Conservation (phyloP, 352 stramenopile genomes). For the Aphanomyces astaci region DNA sequence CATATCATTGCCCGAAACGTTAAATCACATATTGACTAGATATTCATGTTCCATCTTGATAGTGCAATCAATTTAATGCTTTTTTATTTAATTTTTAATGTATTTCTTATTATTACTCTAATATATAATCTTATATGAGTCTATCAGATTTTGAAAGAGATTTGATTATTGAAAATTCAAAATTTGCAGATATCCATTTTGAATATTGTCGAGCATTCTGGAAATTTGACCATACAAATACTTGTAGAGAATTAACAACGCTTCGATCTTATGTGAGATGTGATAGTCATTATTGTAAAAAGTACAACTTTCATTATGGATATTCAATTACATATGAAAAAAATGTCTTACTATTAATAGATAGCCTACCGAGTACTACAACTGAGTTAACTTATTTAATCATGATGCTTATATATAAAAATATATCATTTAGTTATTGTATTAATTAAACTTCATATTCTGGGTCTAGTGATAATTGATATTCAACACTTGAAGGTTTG, state of each 20-base stretch:
- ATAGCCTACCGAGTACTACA: too few relatives aligned
- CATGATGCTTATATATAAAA: neutral
- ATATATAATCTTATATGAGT: conserved; percentile 13
- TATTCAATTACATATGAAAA: conserved; percentile 15
- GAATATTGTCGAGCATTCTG: conserved; percentile 6
- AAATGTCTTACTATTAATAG: conserved; percentile 11
- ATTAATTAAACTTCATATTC: neutral
- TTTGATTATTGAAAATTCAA: conserved; percentile 10
- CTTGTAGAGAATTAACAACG: conserved; percentile 1
- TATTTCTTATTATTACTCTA: conserved; percentile 11
- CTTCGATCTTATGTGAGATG: conserved; percentile 7
- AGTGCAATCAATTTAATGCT: conserved; percentile 11
- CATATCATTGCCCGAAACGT: conserved; percentile 6
- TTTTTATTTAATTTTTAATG: neutral
- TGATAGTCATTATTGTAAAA: conserved; percentile 13
- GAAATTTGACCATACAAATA: conserved; percentile 7
- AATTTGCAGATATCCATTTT: conserved; percentile 6
- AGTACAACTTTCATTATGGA: conserved; percentile 9
- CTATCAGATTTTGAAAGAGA: conserved; percentile 11
- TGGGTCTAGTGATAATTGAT: neutral
- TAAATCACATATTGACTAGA: conserved; percentile 12
- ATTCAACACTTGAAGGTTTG: neutral
- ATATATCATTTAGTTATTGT: neutral
- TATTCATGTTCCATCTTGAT: neutral
- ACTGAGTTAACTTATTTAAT: conserved; percentile 1